A percentile compares a stretch with the other conserved stretches of the same genome.
Conservation (phyloP, 371 early-diverging fungal species). For the Circinella umbellata region DNA sequence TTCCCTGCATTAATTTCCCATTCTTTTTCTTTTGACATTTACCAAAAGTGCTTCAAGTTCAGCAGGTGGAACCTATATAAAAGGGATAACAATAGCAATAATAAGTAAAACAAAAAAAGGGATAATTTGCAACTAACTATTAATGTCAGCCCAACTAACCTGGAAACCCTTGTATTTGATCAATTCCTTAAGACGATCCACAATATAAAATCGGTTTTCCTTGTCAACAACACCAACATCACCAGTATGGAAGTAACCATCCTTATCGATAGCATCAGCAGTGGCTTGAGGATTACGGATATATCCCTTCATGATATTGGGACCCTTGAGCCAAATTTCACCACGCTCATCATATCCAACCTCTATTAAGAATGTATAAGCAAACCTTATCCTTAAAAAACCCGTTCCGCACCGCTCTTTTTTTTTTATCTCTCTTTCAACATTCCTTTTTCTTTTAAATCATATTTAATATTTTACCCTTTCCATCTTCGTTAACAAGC, state of each 20-base stretch:
- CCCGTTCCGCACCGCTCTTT: conserved; percentile 28
- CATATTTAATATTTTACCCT: conserved; percentile 31
- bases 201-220: conserved; percentile 65
- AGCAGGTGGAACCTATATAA: conserved; percentile 43
- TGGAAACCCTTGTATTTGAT: conserved; percentile 82
- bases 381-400: too few relatives aligned
- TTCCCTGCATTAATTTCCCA: not conserved
- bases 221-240: conserved; percentile 75
- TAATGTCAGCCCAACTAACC: conserved; percentile 3
- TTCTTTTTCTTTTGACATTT: not conserved
- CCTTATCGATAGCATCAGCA: conserved; percentile 55
- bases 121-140: too few relatives aligned
- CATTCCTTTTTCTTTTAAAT: not conserved
- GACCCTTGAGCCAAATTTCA: conserved; percentile 80
- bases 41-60: conserved; percentile 74
- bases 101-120: too few relatives aligned
- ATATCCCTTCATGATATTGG: conserved; percentile 82
- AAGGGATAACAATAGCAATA: too few relatives aligned
- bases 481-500: conserved; percentile 65
- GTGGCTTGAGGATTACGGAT: conserved; percentile 74
- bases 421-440: conserved; percentile 42
- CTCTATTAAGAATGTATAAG: conserved; percentile 29
- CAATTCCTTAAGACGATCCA: conserved; percentile 78
- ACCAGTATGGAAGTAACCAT: conserved; percentile 83
- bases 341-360: conserved; percentile 61